A percentile compares a stretch with the other conserved stretches of the same genome.
These are phyloP conservation scores for Heterobasidion annosum DNA, from an alignment of 1,284 basidiomycete species.

Conservation along the genomic window DNA sequence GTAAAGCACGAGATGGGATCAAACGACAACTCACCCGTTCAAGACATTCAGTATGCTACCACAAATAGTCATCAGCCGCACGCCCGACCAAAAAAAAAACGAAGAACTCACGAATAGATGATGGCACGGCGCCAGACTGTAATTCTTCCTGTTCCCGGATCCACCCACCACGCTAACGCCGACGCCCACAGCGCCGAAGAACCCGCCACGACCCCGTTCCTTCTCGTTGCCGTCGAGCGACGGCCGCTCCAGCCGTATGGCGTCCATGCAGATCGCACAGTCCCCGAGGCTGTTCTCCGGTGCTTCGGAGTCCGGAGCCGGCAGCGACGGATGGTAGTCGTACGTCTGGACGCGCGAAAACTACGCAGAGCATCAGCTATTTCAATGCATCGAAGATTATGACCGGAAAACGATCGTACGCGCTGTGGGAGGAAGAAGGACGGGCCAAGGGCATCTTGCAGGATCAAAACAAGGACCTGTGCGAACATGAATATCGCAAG, in stretches of 20 bases:
- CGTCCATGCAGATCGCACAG: slow-evolving; percentile 89
- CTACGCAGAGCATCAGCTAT: background rate
- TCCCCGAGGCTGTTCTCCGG: slow-evolving; percentile 69
- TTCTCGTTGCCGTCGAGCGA: slow-evolving; percentile 15
- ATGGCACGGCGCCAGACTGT: slow-evolving; percentile 83
- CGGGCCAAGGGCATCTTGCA: slow-evolving; percentile 75
- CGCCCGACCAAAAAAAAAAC: background rate
- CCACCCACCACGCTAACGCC: slow-evolving; percentile 30
- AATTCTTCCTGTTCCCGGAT: slow-evolving; percentile 40
- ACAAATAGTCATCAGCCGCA: background rate
- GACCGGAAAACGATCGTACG: slow-evolving; percentile 28
- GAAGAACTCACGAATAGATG: slow-evolving; percentile 70
- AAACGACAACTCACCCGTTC: slow-evolving; percentile 42
- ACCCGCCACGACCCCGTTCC: slow-evolving; percentile 21
- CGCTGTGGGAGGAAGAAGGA: slow-evolving; percentile 71
- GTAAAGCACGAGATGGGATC: slow-evolving; percentile 2
- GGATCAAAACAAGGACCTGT: slow-evolving; percentile 58
- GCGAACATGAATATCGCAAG: slow-evolving; percentile 54
- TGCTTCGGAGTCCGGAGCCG: slow-evolving; percentile 62
- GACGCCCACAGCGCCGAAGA: slow-evolving; percentile 35
- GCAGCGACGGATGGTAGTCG: slow-evolving; percentile 78
- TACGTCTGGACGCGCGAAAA: slow-evolving; percentile 49
- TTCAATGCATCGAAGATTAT: background rate
- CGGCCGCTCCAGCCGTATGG: slow-evolving; percentile 34
- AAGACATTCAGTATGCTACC: slow-evolving; percentile 77